These are phyloP conservation scores for Penicillium maclennaniae DNA, from an alignment of 495 filamentous ascomycete genomes.

Conservation along the genomic window DNA sequence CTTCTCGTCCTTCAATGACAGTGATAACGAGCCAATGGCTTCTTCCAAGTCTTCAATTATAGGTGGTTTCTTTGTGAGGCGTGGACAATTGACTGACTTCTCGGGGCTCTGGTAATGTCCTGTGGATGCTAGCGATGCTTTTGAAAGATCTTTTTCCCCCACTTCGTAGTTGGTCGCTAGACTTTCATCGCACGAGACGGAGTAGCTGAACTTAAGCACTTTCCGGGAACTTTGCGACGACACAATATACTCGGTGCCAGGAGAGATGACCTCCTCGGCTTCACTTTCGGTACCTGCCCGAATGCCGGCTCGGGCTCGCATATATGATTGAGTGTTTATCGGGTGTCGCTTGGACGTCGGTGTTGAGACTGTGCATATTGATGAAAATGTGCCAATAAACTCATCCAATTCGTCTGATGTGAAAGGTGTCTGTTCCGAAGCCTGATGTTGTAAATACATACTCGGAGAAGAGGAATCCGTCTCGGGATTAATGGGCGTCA, in stretches of 20 bases:
- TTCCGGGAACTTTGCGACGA: not conserved
- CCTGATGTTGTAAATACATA: slow-evolving; percentile 16
- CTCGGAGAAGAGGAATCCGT: slow-evolving; percentile 15
- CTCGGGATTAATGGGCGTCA: slow-evolving; percentile 7
- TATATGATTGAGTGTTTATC: slow-evolving; percentile 8
- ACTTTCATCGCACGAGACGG: slow-evolving; percentile 4
- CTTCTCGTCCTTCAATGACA: slow-evolving; percentile 7
- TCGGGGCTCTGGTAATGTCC: not conserved
- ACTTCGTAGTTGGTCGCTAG: not conserved
- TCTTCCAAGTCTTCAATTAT: slow-evolving; percentile 19
- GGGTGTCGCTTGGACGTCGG: slow-evolving; percentile 26
- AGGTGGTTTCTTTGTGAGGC: not conserved
- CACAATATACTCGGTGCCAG: slow-evolving; percentile 4
- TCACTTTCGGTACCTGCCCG: slow-evolving; percentile 9
- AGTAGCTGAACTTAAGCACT: slow-evolving; percentile 22
- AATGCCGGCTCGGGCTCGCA: slow-evolving; percentile 11
- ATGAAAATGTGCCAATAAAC: slow-evolving; percentile 28
- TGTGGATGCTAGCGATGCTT: not conserved
- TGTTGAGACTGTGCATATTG: slow-evolving; percentile 19
- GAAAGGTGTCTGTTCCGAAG: not conserved
- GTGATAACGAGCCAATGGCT: slow-evolving; percentile 18
- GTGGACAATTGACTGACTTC: slow-evolving; percentile 1
- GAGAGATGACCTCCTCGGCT: slow-evolving; percentile 11
- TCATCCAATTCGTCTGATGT: slow-evolving; percentile 24
- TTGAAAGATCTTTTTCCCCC: not conserved